A percentile compares a stretch with the other conserved stretches of the same genome.
Evolutionary conservation across 1,284 basidiomycete species (phyloP).

Genomic region (Amylostereum areolatum): DNA sequence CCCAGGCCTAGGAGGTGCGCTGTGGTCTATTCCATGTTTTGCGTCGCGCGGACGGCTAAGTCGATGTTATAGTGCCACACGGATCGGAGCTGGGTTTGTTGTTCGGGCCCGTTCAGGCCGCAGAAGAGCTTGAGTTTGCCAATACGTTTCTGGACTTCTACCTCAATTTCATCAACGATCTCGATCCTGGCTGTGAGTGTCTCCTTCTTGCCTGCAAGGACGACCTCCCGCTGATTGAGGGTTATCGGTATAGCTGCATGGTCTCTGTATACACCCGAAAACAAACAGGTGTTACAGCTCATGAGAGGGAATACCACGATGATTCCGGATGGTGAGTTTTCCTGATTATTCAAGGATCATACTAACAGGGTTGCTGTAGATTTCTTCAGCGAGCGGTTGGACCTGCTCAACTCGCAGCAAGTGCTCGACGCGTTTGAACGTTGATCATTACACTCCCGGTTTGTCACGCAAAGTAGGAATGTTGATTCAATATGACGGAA

Average conservation of each 20-base stretch:
- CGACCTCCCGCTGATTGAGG: background rate
- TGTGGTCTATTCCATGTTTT: background rate
- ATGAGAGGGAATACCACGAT: slow-evolving; percentile 18
- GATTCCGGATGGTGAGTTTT: slow-evolving; percentile 17
- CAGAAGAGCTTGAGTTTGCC: slow-evolving; percentile 7
- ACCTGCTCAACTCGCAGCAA: too few relatives aligned
- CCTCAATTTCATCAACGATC: background rate
- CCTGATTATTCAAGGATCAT: too few relatives aligned
- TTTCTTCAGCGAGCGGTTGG: too few relatives aligned
- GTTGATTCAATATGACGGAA: too few relatives aligned
- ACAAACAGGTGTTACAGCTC: slow-evolving; percentile 16
- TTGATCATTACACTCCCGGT: too few relatives aligned
- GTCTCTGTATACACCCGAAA: slow-evolving; percentile 13
- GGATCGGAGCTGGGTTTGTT: background rate
- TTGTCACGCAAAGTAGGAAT: too few relatives aligned
- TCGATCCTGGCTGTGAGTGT: background rate
- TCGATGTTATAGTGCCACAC: background rate
- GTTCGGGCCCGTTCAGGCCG: slow-evolving; percentile 1
- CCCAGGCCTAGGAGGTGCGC: background rate
- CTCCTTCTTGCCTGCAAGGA: too few relatives aligned
- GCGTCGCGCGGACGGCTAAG: background rate
- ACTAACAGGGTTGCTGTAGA: too few relatives aligned
- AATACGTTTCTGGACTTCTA: background rate
- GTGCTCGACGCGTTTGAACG: too few relatives aligned
- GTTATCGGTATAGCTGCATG: slow-evolving; percentile 25